Evolutionary conservation across 352 stramenopile species (phyloP).

Genomic region (Thalassiosira hispida): DNA sequence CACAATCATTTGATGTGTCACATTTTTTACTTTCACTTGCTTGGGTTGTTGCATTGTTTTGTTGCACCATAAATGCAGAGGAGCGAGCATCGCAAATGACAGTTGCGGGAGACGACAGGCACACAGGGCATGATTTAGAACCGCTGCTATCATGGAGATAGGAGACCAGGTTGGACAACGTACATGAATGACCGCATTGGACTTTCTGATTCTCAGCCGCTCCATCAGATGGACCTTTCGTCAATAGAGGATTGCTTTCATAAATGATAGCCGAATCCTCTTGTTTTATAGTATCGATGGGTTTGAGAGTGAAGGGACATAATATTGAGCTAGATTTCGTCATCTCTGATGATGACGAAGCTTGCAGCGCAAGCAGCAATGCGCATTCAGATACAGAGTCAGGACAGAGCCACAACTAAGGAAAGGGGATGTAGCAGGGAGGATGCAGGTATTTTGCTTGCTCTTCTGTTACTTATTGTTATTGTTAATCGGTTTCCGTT

Average conservation of each 20-base stretch:
- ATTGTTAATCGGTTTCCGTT: too few relatives aligned
- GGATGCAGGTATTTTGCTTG: too few relatives aligned
- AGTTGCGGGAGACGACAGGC: conserved; percentile 10
- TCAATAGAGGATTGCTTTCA: conserved; percentile 17
- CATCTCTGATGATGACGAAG: too few relatives aligned
- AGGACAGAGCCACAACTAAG: too few relatives aligned
- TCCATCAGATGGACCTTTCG: not conserved
- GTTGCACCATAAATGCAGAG: conserved; percentile 7
- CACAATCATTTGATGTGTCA: conserved; percentile 1
- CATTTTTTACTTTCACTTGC: not conserved
- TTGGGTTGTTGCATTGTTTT: not conserved
- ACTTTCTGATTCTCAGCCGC: not conserved
- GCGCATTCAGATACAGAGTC: too few relatives aligned
- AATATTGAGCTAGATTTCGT: conserved; percentile 4
- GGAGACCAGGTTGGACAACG: conserved; percentile 33
- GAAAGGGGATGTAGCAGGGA: too few relatives aligned
- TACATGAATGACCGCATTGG: conserved; percentile 38
- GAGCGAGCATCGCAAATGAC: conserved; percentile 33
- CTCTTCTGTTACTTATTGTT: too few relatives aligned
- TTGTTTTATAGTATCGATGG: conserved; percentile 11
- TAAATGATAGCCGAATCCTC: conserved; percentile 25
- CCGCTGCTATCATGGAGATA: conserved; percentile 42
- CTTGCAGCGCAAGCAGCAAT: too few relatives aligned
- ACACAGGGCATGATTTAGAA: conserved; percentile 32
- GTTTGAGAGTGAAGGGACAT: conserved; percentile 35